Base-by-base conservation (phyloP, 352 stramenopile species). In the Pilasporangium apinafurcum region DNA sequence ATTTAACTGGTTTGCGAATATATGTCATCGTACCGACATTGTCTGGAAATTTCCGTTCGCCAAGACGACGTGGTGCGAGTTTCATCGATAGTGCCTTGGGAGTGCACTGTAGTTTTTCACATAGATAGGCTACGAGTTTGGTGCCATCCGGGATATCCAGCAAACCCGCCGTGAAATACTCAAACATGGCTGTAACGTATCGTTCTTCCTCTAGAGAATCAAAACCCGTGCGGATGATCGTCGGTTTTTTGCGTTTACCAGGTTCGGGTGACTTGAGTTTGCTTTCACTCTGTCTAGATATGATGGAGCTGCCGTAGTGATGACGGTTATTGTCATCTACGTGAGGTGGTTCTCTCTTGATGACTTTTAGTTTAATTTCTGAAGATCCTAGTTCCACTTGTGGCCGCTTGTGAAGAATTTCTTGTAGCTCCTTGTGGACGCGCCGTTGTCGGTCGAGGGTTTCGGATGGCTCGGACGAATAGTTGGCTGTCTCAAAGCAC, bases 181-280 rank as follows among this genome's bases (percentile, higher is more conserved):
- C 69, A 43, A 83, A 63, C 30, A 88, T 59, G 7, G 65, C 55
- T 1, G 45, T 73, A 24, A 77, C 66, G 44, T 77, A 83, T 37
- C 65, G 48, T 39, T 85, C 72, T 53, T 88, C 75, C 51, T 88
- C 65, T 5, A 45, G 52, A 1, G 66, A 76, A 29, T 85, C 70
- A 39, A 87, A 87, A 27, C 75, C 75, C 53, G 75, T 87, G 42
- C 75, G 75, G 41, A 87, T 84, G 56, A 87, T 87, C 24, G 62
- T 78, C 22, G 75, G 71, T 20, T 66, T 72, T 8, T 65, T 52
- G 14, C 62, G 64, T 38, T 66, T 69, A 21, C n/a, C n/a, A n/a
- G n/a, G n/a, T n/a, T n/a, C n/a, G n/a, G n/a, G n/a, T n/a, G n/a
- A n/a, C n/a, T n/a, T n/a, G n/a, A n/a, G n/a, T n/a, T n/a, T n/a